A percentile compares a stretch with the other conserved stretches of the same genome.
Conservation (phyloP, 495 filamentous ascomycete genomes). For the Aspergillus taichungensis region DNA sequence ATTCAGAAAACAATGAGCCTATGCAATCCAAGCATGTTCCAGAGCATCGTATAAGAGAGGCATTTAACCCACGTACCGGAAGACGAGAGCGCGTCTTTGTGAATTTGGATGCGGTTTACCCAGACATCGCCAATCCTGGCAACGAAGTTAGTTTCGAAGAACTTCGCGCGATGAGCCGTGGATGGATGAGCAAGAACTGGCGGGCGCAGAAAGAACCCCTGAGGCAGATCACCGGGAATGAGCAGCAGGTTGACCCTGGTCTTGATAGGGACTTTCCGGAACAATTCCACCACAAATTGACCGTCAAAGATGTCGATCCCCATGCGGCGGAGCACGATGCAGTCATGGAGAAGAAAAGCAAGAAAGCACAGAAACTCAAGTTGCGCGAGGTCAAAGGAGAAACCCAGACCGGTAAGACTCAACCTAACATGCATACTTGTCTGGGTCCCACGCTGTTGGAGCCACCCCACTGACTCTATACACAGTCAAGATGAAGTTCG, state of each 20-base stretch:
- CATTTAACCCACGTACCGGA: conserved; percentile 67
- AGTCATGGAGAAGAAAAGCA: conserved; percentile 24
- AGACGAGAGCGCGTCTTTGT: conserved; percentile 79
- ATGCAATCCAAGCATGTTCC: conserved; percentile 25
- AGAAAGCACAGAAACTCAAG: conserved; percentile 57
- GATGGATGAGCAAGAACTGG: conserved; percentile 72
- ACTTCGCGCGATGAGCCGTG: conserved; percentile 66
- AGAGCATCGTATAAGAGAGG: conserved; percentile 56
- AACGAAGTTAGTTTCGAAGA: conserved; percentile 86
- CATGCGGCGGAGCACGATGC: conserved; percentile 20
- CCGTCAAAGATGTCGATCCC: conserved; percentile 12
- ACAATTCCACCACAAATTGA: conserved; percentile 22
- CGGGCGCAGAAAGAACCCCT: conserved; percentile 27
- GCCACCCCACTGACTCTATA: conserved; percentile 1
- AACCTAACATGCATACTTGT: conserved; percentile 1
- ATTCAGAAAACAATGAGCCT: conserved; percentile 31
- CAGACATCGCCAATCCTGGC: conserved; percentile 54
- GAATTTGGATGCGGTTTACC: conserved; percentile 76
- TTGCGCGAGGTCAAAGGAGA: conserved; percentile 65
- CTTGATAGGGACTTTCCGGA: conserved; percentile 16
- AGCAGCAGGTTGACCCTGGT: conserved; percentile 6
- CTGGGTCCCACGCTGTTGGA: no score
- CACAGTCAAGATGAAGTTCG: conserved; percentile 82
- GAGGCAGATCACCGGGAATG: conserved; percentile 33
- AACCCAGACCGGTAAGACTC: conserved; percentile 67